A percentile compares a stretch with the other conserved stretches of the same genome.
These are phyloP conservation scores for Isochrysis galbana DNA, from an alignment of 78 protist species.

Conservation along the genomic window DNA sequence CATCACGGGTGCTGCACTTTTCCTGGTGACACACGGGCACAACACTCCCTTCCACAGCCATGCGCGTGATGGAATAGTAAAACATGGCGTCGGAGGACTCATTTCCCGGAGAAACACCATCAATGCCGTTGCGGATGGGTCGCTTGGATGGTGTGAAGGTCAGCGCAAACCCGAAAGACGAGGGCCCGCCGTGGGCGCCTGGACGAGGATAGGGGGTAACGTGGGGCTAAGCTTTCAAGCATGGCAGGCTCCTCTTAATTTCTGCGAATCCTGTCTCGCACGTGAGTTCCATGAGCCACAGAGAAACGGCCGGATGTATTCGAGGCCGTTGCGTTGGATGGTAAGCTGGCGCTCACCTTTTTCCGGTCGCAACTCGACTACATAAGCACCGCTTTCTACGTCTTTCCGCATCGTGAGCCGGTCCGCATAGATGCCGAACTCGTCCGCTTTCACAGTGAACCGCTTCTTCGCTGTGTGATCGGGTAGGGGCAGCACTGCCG, in stretches of 20 bases:
- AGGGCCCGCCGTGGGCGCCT: not conserved
- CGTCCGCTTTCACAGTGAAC: not conserved
- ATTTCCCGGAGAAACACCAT: not conserved
- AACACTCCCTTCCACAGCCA: too few relatives aligned
- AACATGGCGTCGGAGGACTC: not conserved
- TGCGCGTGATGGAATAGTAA: not conserved
- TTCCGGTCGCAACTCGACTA: too few relatives aligned
- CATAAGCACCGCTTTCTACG: not conserved
- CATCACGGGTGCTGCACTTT: too few relatives aligned
- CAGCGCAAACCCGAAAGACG: not conserved
- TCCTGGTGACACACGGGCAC: too few relatives aligned
- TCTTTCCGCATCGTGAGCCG: not conserved
- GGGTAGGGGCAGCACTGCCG: not conserved
- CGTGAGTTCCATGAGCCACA: too few relatives aligned
- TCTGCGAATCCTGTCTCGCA: too few relatives aligned
- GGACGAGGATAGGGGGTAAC: too few relatives aligned
- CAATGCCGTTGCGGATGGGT: not conserved
- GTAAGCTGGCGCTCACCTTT: too few relatives aligned
- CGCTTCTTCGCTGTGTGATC: not conserved
- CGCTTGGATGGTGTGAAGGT: not conserved
- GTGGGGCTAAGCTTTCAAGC: too few relatives aligned
- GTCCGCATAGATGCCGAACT: not conserved
- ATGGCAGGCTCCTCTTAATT: too few relatives aligned
- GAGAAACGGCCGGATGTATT: too few relatives aligned
- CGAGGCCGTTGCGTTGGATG: too few relatives aligned